These are phyloP conservation scores for Drechslerella stenobrocha DNA, from an alignment of 2,329 filamentous ascomycete genomes.

Conservation along the genomic window DNA sequence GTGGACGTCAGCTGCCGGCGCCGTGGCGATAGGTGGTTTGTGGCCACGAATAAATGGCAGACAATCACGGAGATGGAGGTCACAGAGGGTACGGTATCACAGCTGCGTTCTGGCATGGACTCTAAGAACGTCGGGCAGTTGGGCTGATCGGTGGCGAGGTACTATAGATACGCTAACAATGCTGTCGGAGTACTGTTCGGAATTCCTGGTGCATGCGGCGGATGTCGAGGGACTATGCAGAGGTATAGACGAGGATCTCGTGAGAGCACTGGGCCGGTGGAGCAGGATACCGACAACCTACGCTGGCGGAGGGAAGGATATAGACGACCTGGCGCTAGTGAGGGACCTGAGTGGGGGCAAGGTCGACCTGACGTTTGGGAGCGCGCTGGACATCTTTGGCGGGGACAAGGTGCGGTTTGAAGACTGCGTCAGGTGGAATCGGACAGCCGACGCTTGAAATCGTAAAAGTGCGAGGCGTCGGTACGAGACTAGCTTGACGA, in stretches of 20 bases:
- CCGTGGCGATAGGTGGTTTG: slow-evolving; percentile 78
- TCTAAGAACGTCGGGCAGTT: not conserved
- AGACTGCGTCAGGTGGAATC: slow-evolving; percentile 89
- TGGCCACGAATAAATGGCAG: slow-evolving; percentile 99
- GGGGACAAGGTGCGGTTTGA: slow-evolving; percentile 82
- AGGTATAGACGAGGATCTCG: slow-evolving; percentile 85
- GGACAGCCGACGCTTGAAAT: slow-evolving; percentile 31
- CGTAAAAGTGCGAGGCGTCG: no score
- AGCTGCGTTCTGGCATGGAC: slow-evolving; percentile 1
- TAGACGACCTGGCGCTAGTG: slow-evolving; percentile 81
- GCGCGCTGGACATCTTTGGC: slow-evolving; percentile 93
- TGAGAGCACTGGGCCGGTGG: slow-evolving; percentile 76
- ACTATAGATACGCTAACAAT: slow-evolving; percentile 50
- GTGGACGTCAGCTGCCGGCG: slow-evolving; percentile 91
- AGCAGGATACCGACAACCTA: slow-evolving; percentile 93
- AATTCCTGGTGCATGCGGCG: slow-evolving; percentile 95
- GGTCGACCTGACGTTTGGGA: slow-evolving; percentile 93
- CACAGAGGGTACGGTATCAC: slow-evolving; percentile 67
- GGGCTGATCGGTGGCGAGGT: not conserved
- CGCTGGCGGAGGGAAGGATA: slow-evolving; percentile 82
- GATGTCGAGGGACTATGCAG: slow-evolving; percentile 93
- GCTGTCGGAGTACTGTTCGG: slow-evolving; percentile 70
- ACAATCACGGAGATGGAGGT: slow-evolving; percentile 96
- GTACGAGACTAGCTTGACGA: no score
- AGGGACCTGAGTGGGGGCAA: slow-evolving; percentile 75